Evolutionary conservation across 2,329 filamentous ascomycete genomes (phyloP).

Genomic region (Scedosporium apiospermum): DNA sequence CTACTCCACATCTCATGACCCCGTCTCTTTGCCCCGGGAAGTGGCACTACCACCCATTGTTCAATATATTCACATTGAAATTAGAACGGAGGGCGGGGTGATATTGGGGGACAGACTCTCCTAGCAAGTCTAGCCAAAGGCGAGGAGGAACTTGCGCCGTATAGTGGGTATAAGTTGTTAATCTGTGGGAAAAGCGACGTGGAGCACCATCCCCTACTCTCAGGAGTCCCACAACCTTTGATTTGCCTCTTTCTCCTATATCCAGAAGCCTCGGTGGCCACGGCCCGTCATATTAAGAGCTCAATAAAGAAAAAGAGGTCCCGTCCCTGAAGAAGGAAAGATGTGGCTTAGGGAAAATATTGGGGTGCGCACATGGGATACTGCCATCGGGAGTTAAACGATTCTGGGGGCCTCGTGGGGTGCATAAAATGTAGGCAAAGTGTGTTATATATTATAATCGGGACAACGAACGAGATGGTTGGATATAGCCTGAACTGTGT

Average conservation of each 20-base stretch:
- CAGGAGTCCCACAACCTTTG: background rate
- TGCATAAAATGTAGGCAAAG: background rate
- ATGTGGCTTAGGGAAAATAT: background rate
- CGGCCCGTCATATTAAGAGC: constrained; percentile 1
- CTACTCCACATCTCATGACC: background rate
- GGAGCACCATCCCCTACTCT: background rate
- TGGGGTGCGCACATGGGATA: background rate
- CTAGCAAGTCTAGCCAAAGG: background rate
- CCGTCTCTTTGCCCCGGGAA: background rate
- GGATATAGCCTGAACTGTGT: background rate
- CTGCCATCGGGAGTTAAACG: background rate
- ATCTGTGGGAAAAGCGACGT: background rate
- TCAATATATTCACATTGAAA: background rate
- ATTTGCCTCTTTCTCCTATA: background rate
- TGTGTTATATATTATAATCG: background rate
- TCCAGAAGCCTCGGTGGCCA: background rate
- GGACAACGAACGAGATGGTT: background rate
- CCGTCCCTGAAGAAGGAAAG: background rate
- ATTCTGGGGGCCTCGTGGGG: background rate
- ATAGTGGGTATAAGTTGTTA: background rate
- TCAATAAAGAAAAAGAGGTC: background rate
- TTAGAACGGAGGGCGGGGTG: background rate
- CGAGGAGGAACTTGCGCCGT: no score
- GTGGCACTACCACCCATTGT: background rate
- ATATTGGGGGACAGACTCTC: background rate